phyloP scores from a whole-genome alignment of 192 early-diverging fungal species.

The Coemansia sp. region DNA sequence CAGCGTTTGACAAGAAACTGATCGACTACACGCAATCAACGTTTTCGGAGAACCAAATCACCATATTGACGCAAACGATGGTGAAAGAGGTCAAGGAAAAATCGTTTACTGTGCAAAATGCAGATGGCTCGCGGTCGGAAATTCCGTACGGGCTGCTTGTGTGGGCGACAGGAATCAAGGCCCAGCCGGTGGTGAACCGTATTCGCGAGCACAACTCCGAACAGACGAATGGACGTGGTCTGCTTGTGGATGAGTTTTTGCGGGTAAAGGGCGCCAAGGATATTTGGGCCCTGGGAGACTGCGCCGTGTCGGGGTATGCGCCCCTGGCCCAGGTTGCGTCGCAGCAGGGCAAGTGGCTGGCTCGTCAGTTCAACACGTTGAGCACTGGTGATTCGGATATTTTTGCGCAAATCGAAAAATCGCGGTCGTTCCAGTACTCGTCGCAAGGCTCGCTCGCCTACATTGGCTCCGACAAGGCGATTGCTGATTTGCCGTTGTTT shows the following conservation, averaged over 20 bases:
- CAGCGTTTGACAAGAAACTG: slow-evolving; percentile 72
- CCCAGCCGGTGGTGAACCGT: slow-evolving; percentile 60
- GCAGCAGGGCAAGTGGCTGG: slow-evolving; percentile 86
- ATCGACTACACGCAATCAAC: slow-evolving; percentile 71
- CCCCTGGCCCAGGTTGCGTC: slow-evolving; percentile 89
- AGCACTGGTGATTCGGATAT: slow-evolving; percentile 19
- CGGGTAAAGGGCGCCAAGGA: slow-evolving; percentile 69
- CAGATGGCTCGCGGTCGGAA: slow-evolving; percentile 43
- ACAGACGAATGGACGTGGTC: slow-evolving; percentile 56
- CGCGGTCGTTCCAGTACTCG: slow-evolving; percentile 74
- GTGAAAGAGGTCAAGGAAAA: slow-evolving; percentile 67
- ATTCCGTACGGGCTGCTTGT: slow-evolving; percentile 72
- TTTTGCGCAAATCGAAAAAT: slow-evolving; percentile 27
- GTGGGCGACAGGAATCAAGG: slow-evolving; percentile 77
- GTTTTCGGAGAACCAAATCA: slow-evolving; percentile 74
- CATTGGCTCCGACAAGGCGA: slow-evolving; percentile 91
- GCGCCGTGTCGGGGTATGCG: slow-evolving; percentile 73
- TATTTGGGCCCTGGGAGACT: slow-evolving; percentile 89
- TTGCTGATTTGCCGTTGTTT: slow-evolving; percentile 87
- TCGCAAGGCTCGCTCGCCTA: slow-evolving; percentile 88
- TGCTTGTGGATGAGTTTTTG: slow-evolving; percentile 74
- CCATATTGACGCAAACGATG: slow-evolving; percentile 70
- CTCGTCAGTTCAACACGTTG: slow-evolving; percentile 62
- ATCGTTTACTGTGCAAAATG: slow-evolving; percentile 60
- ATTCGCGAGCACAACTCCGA: slow-evolving; percentile 46